Conservation (phyloP, 1,284 basidiomycete genomes). For the Prillingera fragicola region DNA sequence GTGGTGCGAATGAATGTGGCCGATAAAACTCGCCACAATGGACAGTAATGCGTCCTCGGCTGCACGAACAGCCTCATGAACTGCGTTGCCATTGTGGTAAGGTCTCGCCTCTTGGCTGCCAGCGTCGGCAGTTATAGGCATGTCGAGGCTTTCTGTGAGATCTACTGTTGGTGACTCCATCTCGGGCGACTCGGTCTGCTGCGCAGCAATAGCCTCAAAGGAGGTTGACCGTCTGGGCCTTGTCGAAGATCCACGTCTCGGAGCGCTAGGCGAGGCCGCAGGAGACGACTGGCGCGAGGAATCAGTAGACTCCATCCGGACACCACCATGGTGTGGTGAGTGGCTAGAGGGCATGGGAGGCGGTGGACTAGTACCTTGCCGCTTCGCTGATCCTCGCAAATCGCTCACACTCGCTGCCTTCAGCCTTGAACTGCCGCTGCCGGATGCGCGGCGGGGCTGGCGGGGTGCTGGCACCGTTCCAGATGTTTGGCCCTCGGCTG, state of each 20-base stretch:
- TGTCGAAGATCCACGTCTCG: too few species aligned
- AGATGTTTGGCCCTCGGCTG: slow-evolving; percentile 44
- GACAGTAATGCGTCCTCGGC: slow-evolving; percentile 87
- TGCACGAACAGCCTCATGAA: slow-evolving; percentile 50
- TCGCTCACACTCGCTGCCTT: slow-evolving; percentile 56
- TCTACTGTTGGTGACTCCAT: too few species aligned
- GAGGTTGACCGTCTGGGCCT: too few species aligned
- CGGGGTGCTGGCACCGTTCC: slow-evolving; percentile 33
- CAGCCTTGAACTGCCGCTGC: slow-evolving; percentile 22
- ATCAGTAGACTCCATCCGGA: slow-evolving; percentile 21
- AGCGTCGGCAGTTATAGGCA: neutral
- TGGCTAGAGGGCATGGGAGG: slow-evolving; percentile 26
- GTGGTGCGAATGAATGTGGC: slow-evolving; percentile 89
- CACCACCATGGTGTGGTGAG: too few species aligned
- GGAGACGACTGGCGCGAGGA: slow-evolving; percentile 26
- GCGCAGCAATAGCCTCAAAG: too few species aligned
- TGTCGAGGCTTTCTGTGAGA: too few species aligned
- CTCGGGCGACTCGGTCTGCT: too few species aligned
- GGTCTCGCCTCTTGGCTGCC: too few species aligned
- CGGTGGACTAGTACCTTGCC: slow-evolving; percentile 37
- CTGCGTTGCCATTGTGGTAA: slow-evolving; percentile 26
- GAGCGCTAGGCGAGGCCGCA: too few species aligned
- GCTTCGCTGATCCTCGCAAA: slow-evolving; percentile 49
- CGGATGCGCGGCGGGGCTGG: neutral
- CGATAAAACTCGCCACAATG: slow-evolving; percentile 93